phyloP scores from a whole-genome alignment of 1,284 basidiomycete genomes.

The Stygiomarasmius scandens region DNA sequence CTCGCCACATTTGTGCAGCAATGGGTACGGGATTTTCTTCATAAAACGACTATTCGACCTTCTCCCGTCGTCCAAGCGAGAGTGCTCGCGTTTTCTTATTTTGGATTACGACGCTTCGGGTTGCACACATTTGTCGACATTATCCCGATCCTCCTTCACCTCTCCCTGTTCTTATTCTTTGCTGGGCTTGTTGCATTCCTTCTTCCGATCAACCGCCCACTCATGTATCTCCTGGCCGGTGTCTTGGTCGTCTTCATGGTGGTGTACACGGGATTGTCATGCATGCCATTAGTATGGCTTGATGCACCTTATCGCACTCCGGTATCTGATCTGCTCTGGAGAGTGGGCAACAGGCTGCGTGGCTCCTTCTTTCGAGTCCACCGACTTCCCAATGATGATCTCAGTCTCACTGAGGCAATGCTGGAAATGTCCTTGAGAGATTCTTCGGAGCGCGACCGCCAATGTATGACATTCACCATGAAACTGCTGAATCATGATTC shows the following conservation, averaged over 20 bases:
- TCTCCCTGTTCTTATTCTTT: constrained; percentile 15
- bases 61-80: constrained; percentile 8
- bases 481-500: not conserved
- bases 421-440: not conserved
- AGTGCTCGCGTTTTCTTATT: constrained; percentile 10
- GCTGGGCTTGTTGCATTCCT: constrained; percentile 10
- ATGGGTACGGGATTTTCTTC: constrained; percentile 13
- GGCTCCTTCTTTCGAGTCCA: not conserved
- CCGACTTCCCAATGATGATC: not conserved
- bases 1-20: constrained; percentile 11
- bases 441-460: not conserved
- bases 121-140: constrained; percentile 12
- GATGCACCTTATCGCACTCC: constrained; percentile 12
- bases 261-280: constrained; percentile 1
- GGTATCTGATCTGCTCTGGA: constrained; percentile 7
- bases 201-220: not conserved
- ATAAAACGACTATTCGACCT: constrained; percentile 2
- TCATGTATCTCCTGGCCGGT: not conserved
- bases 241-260: not conserved
- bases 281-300: constrained; percentile 2
- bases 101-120: constrained; percentile 7
- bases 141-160: constrained; percentile 15
- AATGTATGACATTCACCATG: not conserved
- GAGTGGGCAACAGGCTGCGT: not conserved
- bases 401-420: not conserved